phyloP scores from a whole-genome alignment of 805 yeast genomes.

The Maudiozyma serrabonitensis region DNA sequence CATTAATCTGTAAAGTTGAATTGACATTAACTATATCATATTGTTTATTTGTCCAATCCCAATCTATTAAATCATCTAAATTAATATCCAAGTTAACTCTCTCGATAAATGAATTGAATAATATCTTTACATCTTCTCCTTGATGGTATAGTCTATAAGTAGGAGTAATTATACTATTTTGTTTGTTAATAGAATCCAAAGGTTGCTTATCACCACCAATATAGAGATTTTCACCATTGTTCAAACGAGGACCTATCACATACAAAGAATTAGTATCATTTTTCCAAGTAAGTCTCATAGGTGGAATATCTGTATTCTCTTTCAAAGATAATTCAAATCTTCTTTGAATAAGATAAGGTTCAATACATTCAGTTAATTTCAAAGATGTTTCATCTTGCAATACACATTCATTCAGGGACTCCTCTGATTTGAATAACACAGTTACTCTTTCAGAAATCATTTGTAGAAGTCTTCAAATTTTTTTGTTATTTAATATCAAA shows the following conservation, averaged over 20 bases:
- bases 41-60: slow-evolving; percentile 5
- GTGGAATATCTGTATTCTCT: background rate
- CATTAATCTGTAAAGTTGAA: slow-evolving; percentile 10
- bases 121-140: background rate
- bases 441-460: background rate
- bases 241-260: background rate
- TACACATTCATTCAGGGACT: background rate
- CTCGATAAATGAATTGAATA: background rate
- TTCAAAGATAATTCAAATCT: background rate
- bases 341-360: background rate
- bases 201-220: background rate
- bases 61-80: background rate
- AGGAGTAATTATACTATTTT: background rate
- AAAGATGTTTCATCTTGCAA: background rate
- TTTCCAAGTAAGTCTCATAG: background rate
- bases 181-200: background rate
- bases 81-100: background rate
- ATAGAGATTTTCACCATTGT: background rate
- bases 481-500: too few relatives aligned
- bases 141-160: background rate
- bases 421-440: background rate
- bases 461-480: background rate
- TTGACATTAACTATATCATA: slow-evolving; percentile 11
- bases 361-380: background rate
- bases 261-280: background rate